A percentile compares a stretch with the other conserved stretches of the same genome.
phyloP scores from a whole-genome alignment of 2,329 filamentous ascomycete species.

The Stagonosporopsis tanaceti region DNA sequence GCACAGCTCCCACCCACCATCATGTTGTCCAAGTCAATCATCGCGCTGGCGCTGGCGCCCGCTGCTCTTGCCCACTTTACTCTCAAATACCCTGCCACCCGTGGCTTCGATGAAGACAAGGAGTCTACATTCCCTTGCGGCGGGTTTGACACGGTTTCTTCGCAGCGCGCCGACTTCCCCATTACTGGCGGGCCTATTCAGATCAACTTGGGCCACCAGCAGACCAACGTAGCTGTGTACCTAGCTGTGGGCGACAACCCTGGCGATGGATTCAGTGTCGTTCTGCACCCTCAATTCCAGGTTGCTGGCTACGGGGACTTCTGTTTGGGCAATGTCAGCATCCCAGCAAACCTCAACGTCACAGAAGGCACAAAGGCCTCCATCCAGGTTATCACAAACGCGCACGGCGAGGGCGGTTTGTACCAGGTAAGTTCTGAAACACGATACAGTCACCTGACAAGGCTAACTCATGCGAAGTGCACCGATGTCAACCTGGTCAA shows the following conservation, averaged over 20 bases:
- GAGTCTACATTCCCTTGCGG: constrained; percentile 61
- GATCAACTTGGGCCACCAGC: constrained; percentile 61
- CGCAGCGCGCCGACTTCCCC: constrained; percentile 59
- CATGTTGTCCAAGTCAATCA: constrained; percentile 46
- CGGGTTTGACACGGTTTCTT: constrained; percentile 54
- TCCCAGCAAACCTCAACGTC: constrained; percentile 62
- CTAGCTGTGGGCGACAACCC: constrained; percentile 62
- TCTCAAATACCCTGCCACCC: constrained; percentile 60
- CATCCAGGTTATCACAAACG: constrained; percentile 73
- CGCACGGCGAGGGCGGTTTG: constrained; percentile 65
- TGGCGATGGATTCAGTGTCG: constrained; percentile 72
- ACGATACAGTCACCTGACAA: constrained; percentile 2
- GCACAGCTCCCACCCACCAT: constrained; percentile 19
- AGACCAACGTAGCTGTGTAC: constrained; percentile 62
- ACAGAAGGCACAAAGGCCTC: constrained; percentile 69
- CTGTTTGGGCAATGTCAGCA: constrained; percentile 67
- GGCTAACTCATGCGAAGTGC: constrained; percentile 59
- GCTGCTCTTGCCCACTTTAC: constrained; percentile 64
- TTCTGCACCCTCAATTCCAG: constrained; percentile 68
- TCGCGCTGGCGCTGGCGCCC: constrained; percentile 54
- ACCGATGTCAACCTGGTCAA: constrained; percentile 74
- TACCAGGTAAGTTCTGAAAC: constrained; percentile 63
- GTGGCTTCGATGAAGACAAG: constrained; percentile 59
- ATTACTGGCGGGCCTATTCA: constrained; percentile 61
- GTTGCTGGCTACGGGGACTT: constrained; percentile 69